These are phyloP conservation scores for Mycena sanguinolenta DNA, from an alignment of 768 basidiomycete genomes.

Conservation along the genomic window DNA sequence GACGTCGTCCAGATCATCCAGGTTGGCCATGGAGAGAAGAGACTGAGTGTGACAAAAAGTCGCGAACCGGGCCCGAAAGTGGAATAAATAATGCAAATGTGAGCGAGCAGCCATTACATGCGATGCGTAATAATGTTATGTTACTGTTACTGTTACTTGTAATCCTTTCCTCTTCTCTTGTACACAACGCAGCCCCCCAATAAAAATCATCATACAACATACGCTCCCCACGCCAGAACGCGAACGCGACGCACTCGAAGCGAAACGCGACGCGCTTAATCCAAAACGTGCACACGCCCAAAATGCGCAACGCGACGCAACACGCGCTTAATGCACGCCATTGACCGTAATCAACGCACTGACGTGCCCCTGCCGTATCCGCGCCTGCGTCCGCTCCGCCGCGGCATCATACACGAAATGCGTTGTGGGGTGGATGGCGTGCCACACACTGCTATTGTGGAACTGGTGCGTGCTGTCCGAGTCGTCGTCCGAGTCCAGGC, in stretches of 20 bases:
- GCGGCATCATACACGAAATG: conserved; percentile 93
- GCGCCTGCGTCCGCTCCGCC: conserved; percentile 80
- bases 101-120: conserved; percentile 10
- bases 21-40: too few species aligned
- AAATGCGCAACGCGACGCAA: too few species aligned
- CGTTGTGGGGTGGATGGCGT: conserved; percentile 60
- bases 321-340: conserved; percentile 55
- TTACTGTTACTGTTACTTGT: not conserved
- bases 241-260: too few species aligned
- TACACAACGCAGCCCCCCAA: not conserved
- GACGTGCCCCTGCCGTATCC: conserved; percentile 60
- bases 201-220: not conserved
- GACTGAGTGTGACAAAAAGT: too few species aligned
- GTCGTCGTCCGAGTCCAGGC: conserved; percentile 49
- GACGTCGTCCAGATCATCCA: too few species aligned
- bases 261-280: too few species aligned
- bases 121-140: conserved; percentile 13
- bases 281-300: too few species aligned
- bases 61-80: too few species aligned
- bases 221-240: too few species aligned
- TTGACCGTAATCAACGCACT: conserved; percentile 43
- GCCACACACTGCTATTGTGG: too few species aligned
- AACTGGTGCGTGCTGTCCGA: too few species aligned
- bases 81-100: conserved; percentile 16
- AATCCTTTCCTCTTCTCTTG: not conserved